Evolutionary conservation across 2,329 filamentous ascomycete genomes (phyloP).

Genomic region (Cladosporium sp.): DNA sequence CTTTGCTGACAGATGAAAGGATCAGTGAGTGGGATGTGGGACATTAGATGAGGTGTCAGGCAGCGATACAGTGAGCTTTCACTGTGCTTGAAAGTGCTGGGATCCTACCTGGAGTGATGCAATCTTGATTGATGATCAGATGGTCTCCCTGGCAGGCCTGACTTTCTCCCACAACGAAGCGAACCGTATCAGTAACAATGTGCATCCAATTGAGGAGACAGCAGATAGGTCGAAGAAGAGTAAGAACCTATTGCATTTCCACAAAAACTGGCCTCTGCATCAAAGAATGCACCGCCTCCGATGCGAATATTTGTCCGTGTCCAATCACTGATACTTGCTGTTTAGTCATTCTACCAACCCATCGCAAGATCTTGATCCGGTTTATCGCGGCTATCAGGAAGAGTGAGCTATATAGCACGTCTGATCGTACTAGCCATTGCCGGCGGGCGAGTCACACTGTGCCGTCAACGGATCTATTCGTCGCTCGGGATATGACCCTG

Average conservation of each 20-base stretch:
- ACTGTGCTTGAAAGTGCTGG: not conserved
- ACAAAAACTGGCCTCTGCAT: not conserved
- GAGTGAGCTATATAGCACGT: not conserved
- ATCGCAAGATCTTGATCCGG: not conserved
- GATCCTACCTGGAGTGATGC: not conserved
- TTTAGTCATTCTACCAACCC: not conserved
- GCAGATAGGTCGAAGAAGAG: not conserved
- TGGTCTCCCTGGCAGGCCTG: not conserved
- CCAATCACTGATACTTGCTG: not conserved
- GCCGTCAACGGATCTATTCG: not conserved
- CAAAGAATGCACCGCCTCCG: not conserved
- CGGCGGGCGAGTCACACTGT: not conserved
- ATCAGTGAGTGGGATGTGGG: not conserved
- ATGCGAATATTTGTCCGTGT: not conserved
- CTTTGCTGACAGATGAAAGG: not conserved
- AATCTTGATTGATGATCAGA: not conserved
- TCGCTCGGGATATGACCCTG: not conserved
- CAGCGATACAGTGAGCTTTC: not conserved
- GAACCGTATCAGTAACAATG: not conserved
- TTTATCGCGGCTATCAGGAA: not conserved
- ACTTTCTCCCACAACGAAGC: not conserved
- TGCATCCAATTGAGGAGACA: not conserved
- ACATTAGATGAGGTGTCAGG: not conserved
- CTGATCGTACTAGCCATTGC: not conserved
- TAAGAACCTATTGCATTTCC: not conserved